Conservation (phyloP, 2,329 filamentous ascomycete genomes). For the Cadophora luteo-olivacea region DNA sequence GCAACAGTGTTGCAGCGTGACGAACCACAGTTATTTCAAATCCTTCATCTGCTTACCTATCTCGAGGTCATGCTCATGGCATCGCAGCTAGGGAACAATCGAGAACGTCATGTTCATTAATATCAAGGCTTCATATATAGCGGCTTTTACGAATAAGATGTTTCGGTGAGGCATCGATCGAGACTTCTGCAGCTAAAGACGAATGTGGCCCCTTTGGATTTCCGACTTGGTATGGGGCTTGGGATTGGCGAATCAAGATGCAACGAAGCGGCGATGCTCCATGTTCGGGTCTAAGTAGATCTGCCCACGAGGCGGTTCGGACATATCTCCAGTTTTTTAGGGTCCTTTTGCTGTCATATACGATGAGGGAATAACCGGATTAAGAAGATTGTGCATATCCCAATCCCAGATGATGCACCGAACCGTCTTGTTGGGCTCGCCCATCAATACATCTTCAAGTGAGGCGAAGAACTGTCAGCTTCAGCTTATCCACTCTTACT, state of each 20-base stretch:
- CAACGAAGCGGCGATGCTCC: background rate
- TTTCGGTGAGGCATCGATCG: background rate
- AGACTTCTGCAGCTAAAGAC: background rate
- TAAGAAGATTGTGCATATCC: conserved; percentile 3
- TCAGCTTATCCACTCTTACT: conserved; percentile 17
- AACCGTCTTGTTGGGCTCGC: conserved; percentile 11
- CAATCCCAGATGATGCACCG: background rate
- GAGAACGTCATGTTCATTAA: background rate
- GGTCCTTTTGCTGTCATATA: background rate
- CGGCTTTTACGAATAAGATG: background rate
- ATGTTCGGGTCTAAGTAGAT: conserved; percentile 3
- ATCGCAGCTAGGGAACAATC: background rate
- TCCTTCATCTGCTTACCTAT: conserved; percentile 2
- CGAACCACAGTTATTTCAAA: conserved; percentile 12
- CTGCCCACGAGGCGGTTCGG: background rate
- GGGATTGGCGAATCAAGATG: background rate
- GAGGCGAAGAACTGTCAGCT: background rate
- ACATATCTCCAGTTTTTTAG: background rate
- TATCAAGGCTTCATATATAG: background rate
- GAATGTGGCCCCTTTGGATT: conserved; percentile 1
- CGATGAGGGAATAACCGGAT: background rate
- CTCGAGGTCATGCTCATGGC: background rate
- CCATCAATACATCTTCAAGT: background rate
- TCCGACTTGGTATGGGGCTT: background rate
- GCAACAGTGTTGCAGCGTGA: conserved; percentile 10